Percentiles rank a stretch among this genome's conserved stretches.
Evolutionary conservation across 148 eudicot genomes (phyloP).

Genomic region (Fallopia convolvulus): DNA sequence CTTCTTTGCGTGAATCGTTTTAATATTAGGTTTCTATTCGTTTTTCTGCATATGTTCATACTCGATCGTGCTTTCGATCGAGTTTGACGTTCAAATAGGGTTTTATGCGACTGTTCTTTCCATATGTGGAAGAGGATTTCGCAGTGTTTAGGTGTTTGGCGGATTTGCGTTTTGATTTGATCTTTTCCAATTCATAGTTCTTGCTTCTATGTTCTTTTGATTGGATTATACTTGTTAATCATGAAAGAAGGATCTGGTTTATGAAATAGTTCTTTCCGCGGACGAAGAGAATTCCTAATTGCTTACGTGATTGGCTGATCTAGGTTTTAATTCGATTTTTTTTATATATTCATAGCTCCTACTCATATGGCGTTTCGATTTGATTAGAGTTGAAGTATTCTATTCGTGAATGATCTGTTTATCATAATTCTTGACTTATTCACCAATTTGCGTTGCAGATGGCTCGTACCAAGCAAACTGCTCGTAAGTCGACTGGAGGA

Average conservation of each 20-base stretch:
- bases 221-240: neutral
- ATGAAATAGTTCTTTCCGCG: too few relatives aligned
- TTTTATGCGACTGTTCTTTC: neutral
- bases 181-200: too few relatives aligned
- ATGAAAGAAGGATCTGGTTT: too few relatives aligned
- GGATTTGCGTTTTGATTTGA: too few relatives aligned
- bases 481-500: conserved; percentile 85
- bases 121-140: too few relatives aligned
- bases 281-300: too few relatives aligned
- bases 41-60: neutral
- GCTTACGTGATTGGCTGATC: neutral
- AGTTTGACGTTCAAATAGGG: neutral
- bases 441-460: conserved; percentile 22
- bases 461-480: conserved; percentile 95
- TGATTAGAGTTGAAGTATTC: neutral
- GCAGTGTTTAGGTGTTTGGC: neutral
- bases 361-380: neutral
- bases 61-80: neutral
- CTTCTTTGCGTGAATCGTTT: neutral
- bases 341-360: too few relatives aligned
- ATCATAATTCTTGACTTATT: neutral
- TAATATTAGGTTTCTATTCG: neutral
- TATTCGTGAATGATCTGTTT: neutral
- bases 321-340: neutral
- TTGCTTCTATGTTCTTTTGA: neutral